Evolutionary conservation across 2,329 filamentous ascomycete species (phyloP), one percentile per base, ranked within the genome.

Genomic region (Epichloe coenophiala): DNA sequence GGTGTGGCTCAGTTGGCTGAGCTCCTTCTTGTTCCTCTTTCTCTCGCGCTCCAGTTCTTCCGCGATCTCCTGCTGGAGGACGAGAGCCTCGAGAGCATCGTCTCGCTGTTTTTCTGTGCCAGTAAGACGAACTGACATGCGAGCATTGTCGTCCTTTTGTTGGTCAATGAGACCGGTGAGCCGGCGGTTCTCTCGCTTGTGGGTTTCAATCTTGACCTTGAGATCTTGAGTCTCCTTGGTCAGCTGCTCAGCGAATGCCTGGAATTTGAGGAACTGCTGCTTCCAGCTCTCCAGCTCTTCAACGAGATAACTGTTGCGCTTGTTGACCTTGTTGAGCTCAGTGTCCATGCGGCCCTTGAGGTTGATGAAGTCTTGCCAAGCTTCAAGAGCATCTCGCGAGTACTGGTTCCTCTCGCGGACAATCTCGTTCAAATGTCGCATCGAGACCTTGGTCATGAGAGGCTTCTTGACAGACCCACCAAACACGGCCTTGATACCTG

Each of bases 291-390:
- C 93, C 42, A 98, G 76, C 69, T 98, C 93, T 65, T 97, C 93
- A 27, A 95, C 88, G 51, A 98, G 74, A 73, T 97, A 97, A 78
- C 97, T 97, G 76, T 97, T 98, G 58, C 93, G 82, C 80, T 98
- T 98, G 45, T 86, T 90, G 57, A 97, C 91, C 75, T 98, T 98
- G 73, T 78, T 81, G 51, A 98, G 78, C 71, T 98, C 93, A 2
- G 88, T 96, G 61, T 98, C 93, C 93, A 98, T 95, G 62, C 93
- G 87, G 49, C 90, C 88, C 78, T 98, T 98, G 62, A 98, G 86
- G 70, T 97, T 98, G 73, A 98, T 98, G 64, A 97, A 98, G 68
- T 98, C 93, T 69, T 98, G 93, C 93, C 93, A 98, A 46, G 93
- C 93, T 69, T 98, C 93, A 63, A 94, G 79, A 5, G 93, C 93